These are phyloP conservation scores for Fremontodendron californicum DNA, from an alignment of 345 rosid genomes.

Conservation along the genomic window DNA sequence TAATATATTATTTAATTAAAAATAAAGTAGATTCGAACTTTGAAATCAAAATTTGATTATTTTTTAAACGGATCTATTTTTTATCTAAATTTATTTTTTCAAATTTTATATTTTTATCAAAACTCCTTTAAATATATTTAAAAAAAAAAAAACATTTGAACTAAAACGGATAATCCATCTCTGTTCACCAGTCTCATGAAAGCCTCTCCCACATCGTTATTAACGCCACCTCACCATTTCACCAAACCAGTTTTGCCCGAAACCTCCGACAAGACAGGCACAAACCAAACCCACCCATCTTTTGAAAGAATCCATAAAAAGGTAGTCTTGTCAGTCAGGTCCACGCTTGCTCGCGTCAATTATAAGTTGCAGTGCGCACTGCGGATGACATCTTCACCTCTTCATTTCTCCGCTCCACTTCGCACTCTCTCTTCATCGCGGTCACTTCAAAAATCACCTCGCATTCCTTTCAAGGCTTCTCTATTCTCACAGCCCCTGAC, in stretches of 20 bases:
- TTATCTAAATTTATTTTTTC: too few species aligned
- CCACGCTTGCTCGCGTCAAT: not conserved
- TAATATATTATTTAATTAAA: too few species aligned
- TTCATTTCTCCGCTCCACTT: constrained; percentile 17
- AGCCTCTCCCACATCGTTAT: not conserved
- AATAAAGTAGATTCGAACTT: too few species aligned
- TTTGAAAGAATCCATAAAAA: not conserved
- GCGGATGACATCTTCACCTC: constrained; percentile 23
- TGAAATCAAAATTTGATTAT: too few species aligned
- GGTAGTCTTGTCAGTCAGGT: not conserved
- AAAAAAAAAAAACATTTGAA: too few species aligned
- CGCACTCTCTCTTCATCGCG: constrained; percentile 7
- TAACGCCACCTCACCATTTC: constrained; percentile 2
- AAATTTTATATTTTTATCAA: too few species aligned
- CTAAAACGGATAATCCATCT: too few species aligned
- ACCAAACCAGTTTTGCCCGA: not conserved
- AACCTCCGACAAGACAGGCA: not conserved
- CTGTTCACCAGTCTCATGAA: not conserved
- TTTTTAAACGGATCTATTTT: too few species aligned
- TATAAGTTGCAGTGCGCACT: not conserved
- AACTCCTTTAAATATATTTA: too few species aligned
- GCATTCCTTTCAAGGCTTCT: not conserved
- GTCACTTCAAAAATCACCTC: not conserved
- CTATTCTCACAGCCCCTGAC: not conserved
- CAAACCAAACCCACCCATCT: not conserved